phyloP scores from a whole-genome alignment of 495 filamentous ascomycete genomes.

The Hypoxylon intermedium region DNA sequence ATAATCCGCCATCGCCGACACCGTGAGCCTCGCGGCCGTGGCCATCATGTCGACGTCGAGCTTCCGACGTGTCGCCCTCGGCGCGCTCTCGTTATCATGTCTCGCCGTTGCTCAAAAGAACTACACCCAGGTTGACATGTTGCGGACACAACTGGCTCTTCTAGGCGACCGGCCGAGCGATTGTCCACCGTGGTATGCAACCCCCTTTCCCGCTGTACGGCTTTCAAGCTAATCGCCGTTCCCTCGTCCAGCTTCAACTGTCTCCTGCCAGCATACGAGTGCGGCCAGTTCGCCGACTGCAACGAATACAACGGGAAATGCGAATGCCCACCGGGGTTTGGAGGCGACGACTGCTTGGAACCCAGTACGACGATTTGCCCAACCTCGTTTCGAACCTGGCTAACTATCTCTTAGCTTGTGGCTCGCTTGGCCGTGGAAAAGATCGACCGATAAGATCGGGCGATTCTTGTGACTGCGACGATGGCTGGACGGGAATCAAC shows the following conservation, averaged over 20 bases:
- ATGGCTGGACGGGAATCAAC: constrained; percentile 98
- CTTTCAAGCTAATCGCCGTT: constrained; percentile 26
- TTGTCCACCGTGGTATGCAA: constrained; percentile 67
- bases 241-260: constrained; percentile 86
- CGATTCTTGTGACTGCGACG: constrained; percentile 80
- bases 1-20: not conserved
- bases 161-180: constrained; percentile 63
- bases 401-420: constrained; percentile 67
- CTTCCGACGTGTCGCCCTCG: constrained; percentile 43
- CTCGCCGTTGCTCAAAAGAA: constrained; percentile 51
- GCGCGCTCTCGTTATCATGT: constrained; percentile 52
- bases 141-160: constrained; percentile 58
- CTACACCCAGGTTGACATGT: constrained; percentile 56
- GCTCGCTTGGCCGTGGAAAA: constrained; percentile 79
- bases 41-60: constrained; percentile 49
- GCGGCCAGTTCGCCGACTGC: constrained; percentile 85
- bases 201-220: not conserved
- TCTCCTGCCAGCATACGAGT: constrained; percentile 87
- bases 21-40: constrained; percentile 10
- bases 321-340: constrained; percentile 87
- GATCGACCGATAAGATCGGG: constrained; percentile 74
- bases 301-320: constrained; percentile 90
- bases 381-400: constrained; percentile 6
- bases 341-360: constrained; percentile 86
- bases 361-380: constrained; percentile 61